phyloP scores from a whole-genome alignment of 208 protist species.

The Endotrypanum monterogeii region DNA sequence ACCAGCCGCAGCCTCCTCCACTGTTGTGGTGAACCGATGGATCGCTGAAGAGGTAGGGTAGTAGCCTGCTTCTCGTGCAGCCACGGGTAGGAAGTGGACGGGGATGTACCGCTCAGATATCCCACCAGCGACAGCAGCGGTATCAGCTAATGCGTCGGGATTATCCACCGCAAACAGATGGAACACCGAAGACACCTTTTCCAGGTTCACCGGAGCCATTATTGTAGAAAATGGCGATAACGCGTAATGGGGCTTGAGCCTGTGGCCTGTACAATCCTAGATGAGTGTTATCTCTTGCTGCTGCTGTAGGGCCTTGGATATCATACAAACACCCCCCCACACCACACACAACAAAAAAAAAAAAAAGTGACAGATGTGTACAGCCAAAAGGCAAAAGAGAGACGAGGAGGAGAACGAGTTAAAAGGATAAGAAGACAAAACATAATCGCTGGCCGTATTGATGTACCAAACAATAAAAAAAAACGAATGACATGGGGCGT shows the following conservation, averaged over 20 bases:
- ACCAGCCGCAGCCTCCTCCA: conserved; percentile 23
- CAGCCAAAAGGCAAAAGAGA: background rate
- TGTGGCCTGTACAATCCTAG: too few relatives aligned
- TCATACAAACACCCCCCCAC: background rate
- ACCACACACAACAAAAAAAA: background rate
- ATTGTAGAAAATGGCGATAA: background rate
- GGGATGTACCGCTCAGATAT: conserved; percentile 50
- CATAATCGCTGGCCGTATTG: background rate
- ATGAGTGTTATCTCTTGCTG: too few relatives aligned
- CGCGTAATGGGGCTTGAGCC: background rate
- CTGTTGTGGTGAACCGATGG: conserved; percentile 26
- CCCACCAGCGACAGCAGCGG: background rate
- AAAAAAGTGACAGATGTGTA: too few relatives aligned
- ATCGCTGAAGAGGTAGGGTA: conserved; percentile 43
- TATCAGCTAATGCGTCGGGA: background rate
- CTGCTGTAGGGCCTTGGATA: too few relatives aligned
- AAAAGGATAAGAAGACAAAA: background rate
- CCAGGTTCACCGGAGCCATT: conserved; percentile 32
- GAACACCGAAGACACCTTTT: conserved; percentile 27
- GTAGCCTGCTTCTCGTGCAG: conserved; percentile 58
- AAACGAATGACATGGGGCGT: background rate
- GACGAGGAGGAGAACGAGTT: background rate
- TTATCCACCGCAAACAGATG: conserved; percentile 22
- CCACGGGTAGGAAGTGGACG: conserved; percentile 27
- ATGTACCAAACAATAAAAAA: background rate